A percentile compares a stretch with the other conserved stretches of the same genome.
These are phyloP conservation scores for Naganishia vaughanmartiniae DNA, from an alignment of 768 basidiomycete genomes.

Conservation along the genomic window DNA sequence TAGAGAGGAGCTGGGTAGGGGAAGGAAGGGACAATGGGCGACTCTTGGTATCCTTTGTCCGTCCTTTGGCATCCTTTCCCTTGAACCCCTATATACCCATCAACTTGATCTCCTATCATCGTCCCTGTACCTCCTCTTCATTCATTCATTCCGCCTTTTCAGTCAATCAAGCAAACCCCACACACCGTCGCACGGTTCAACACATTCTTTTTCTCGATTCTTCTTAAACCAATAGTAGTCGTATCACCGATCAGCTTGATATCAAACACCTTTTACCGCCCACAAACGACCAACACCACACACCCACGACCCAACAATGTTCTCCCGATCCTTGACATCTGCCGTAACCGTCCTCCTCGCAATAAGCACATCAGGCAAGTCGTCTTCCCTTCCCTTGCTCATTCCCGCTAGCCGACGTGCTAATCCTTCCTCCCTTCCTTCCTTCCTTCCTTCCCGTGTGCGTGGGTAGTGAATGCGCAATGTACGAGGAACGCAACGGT, in stretches of 20 bases:
- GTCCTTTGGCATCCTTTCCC: neutral
- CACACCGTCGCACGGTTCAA: too few species aligned
- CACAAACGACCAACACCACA: neutral
- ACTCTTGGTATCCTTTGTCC: neutral
- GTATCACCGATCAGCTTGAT: too few species aligned
- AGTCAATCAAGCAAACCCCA: neutral
- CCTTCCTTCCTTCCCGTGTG: too few species aligned
- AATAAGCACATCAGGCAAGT: conserved; percentile 4
- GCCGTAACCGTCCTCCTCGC: neutral
- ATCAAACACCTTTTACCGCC: too few species aligned
- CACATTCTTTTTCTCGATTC: too few species aligned
- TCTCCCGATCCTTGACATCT: conserved; percentile 1
- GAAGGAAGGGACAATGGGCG: neutral
- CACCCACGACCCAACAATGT: neutral
- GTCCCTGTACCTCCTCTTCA: neutral
- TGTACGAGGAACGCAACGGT: conserved; percentile 68
- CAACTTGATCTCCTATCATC: neutral
- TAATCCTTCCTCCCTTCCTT: neutral
- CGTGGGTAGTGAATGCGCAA: conserved; percentile 22
- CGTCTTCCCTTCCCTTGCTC: neutral
- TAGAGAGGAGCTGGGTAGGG: neutral
- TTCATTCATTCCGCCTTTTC: too few species aligned
- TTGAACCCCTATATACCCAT: too few species aligned
- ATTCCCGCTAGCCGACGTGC: neutral
- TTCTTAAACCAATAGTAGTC: too few species aligned